phyloP scores from a whole-genome alignment of 345 rosid species.

The Citrus trifoliata region DNA sequence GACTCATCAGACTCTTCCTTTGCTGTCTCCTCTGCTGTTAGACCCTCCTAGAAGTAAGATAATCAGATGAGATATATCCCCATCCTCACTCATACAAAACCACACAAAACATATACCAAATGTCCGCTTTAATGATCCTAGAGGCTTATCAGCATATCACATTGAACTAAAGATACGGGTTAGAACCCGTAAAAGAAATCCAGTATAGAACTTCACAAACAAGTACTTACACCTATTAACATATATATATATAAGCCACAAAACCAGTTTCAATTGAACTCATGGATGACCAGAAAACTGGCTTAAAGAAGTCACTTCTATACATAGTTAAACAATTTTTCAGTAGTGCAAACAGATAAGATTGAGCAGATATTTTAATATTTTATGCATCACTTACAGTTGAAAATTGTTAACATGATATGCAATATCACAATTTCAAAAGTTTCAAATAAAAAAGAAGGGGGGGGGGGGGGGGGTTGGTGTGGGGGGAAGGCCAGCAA shows the following conservation, averaged over 20 bases:
- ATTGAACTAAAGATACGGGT: not conserved
- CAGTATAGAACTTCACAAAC: no score
- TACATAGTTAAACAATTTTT: not conserved
- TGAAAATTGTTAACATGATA: not conserved
- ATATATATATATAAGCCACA: not conserved
- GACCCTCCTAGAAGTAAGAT: constrained; percentile 62
- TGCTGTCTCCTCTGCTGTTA: constrained; percentile 78
- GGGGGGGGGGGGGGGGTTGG: no score
- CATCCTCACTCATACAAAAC: not conserved
- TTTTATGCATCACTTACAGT: not conserved
- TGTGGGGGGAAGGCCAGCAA: no score
- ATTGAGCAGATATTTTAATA: not conserved
- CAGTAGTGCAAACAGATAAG: not conserved
- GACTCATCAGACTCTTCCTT: constrained; percentile 82
- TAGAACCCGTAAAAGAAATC: not conserved
- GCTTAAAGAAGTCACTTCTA: not conserved
- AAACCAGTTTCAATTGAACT: not conserved
- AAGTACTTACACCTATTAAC: not conserved
- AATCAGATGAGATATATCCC: not conserved
- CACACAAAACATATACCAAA: not conserved
- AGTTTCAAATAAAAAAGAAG: no score
- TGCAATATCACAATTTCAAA: not conserved
- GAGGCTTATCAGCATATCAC: not conserved
- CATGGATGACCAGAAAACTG: not conserved
- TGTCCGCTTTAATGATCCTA: not conserved